phyloP scores from a whole-genome alignment of 2,329 filamentous ascomycete species.

The Claviceps paspali region DNA sequence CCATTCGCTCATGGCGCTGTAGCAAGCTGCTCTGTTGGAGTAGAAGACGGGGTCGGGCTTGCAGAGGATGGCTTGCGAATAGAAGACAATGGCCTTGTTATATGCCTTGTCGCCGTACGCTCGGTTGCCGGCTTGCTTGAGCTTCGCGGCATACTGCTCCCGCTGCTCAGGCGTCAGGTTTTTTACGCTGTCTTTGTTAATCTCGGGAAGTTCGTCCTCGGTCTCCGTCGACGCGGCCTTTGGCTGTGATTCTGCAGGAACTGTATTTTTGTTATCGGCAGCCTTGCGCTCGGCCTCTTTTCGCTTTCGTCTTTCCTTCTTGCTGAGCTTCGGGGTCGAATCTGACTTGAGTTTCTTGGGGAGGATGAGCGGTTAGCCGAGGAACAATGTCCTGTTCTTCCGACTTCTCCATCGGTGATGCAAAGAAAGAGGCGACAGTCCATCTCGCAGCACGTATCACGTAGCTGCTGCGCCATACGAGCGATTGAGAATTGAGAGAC shows the following conservation, averaged over 20 bases:
- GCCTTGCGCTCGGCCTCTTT: constrained; percentile 60
- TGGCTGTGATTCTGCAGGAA: constrained; percentile 23
- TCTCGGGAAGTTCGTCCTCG: constrained; percentile 55
- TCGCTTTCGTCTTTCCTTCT: constrained; percentile 79
- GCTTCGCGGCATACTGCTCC: constrained; percentile 73
- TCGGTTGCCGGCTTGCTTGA: constrained; percentile 93
- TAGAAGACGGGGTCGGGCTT: constrained; percentile 97
- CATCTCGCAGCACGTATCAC: too few relatives aligned
- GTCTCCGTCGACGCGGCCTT: constrained; percentile 38
- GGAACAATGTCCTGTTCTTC: background rate
- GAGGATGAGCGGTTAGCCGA: background rate
- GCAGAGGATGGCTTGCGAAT: constrained; percentile 91
- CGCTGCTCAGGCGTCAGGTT: constrained; percentile 48
- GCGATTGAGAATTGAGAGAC: too few relatives aligned
- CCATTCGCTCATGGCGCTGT: constrained; percentile 86
- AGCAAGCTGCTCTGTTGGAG: constrained; percentile 95
- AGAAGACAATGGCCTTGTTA: constrained; percentile 82
- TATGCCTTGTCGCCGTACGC: constrained; percentile 92
- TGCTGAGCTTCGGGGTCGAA: constrained; percentile 56
- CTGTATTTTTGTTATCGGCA: constrained; percentile 25
- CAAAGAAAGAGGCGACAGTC: background rate
- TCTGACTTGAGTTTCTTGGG: constrained; percentile 30
- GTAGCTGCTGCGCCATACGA: too few relatives aligned
- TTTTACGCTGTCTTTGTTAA: constrained; percentile 41
- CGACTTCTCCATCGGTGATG: too few relatives aligned